Percentiles rank a stretch among this genome's conserved stretches.
Conservation (phyloP, 148 eudicot species). For the Simmondsia chinensis region DNA sequence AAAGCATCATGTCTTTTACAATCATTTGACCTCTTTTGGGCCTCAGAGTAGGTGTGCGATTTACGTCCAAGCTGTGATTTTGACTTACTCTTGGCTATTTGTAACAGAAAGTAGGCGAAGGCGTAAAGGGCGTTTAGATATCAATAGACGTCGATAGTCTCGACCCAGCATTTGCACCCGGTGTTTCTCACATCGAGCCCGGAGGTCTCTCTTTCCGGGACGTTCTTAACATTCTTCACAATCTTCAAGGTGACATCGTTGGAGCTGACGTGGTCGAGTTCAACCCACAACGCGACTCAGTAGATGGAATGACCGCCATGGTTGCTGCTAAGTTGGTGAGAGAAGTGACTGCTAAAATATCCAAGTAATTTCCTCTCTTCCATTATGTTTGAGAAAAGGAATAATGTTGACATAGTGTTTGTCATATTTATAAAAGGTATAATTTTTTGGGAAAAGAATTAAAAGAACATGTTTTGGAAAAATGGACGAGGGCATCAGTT, state of each 20-base stretch:
- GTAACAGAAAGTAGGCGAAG: conserved; percentile 64
- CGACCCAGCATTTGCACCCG: conserved; percentile 76
- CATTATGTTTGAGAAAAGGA: too few relatives aligned
- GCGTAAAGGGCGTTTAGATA: conserved; percentile 64
- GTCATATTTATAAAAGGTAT: too few relatives aligned
- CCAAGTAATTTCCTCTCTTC: too few relatives aligned
- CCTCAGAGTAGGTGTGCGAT: too few relatives aligned
- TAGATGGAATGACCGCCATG: conserved; percentile 80
- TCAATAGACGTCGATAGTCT: conserved; percentile 60
- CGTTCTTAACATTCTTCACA: conserved; percentile 61
- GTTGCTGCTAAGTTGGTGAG: conserved; percentile 69
- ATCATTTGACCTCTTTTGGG: too few relatives aligned
- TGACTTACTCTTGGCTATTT: not conserved
- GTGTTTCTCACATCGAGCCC: conserved; percentile 73
- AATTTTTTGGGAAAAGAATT: too few relatives aligned
- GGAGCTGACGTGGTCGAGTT: conserved; percentile 74
- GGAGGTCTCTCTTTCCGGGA: conserved; percentile 74
- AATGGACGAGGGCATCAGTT: too few relatives aligned
- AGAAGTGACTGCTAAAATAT: conserved; percentile 60
- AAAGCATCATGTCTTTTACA: too few relatives aligned
- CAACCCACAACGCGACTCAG: conserved; percentile 75
- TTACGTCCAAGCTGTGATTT: not conserved
- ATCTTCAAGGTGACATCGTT: conserved; percentile 56
- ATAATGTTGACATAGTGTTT: too few relatives aligned
- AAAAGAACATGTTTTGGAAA: too few relatives aligned